Evolutionary conservation across 495 filamentous ascomycete species (phyloP), one percentile per base, ranked within the genome.

Genomic region (Niebla homalea): DNA sequence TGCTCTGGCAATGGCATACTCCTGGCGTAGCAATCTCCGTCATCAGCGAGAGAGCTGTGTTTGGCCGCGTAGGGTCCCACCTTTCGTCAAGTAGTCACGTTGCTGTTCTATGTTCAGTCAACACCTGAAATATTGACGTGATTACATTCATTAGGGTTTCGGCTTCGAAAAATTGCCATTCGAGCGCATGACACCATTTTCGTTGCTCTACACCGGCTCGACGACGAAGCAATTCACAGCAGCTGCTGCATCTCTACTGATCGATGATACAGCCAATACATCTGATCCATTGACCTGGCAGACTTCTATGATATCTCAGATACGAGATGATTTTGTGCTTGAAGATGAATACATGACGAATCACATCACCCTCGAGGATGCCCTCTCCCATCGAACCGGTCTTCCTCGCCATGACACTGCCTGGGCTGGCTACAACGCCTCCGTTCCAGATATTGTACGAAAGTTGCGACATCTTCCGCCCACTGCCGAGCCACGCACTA

Each of bases 191-290:
- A 76, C 72, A 6, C 62, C 69, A 10, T 61, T 69, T 19, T 64
- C 69, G 10, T 61, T 71, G 12, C 71, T 71, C 57, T 62, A 62
- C 36, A 56, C 59, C 4, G 50, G 66, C 39, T 76, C 72, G 55
- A 80, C 75, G 1, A 79, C 73, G 20, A 80, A 80, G 58, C 72
- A 75, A 1, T 77, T 77, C 61, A 74, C 71, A 8, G 69, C 69
- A 1, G 72, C 77, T 11, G 61, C 65, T 21, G 53, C 74, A 0
- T 70, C 74, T 2, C 57, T 72, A 3, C 62, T 71, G 0, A 67
- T 80, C 39, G 64, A 70, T 15, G 66, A 71, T 11, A 62, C 61
- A 37, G 56, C 55, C 25, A 43, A 54, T 12, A 56, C 57, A 11
- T 16, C 56, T 4, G 54, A 60, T 2, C 59, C 66, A 4, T 57